Base-by-base conservation (phyloP, 176 grass and related monocot species). In the Juncus inflexus region DNA sequence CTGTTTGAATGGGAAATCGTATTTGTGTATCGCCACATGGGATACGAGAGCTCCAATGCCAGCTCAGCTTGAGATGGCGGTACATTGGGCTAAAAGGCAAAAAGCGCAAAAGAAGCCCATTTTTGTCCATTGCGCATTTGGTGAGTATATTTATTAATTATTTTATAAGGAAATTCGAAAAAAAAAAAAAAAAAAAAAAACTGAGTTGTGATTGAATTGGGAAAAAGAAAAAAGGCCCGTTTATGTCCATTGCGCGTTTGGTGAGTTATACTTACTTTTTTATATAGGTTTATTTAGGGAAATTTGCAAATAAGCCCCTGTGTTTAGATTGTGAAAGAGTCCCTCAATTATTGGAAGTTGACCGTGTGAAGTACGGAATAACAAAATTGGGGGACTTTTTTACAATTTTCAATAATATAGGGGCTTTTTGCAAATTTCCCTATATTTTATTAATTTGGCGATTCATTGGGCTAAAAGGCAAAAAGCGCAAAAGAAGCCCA, bases 111-210 rank as follows among this genome's bases (percentile, higher is more conserved):
- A 86, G 35, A 92, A 82, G 50, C 75, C 85, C 74, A 38, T 99
- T 13, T 92, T 84, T 86, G 67, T 92, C 63, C 94, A 97, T 50
- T 97, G 94, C 81, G 94, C 88, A 14, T 92, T 86, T 77, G 94
- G 88, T 97, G 74, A 84, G 73, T 76, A 42, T 79, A 9, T 7
- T 70, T 49, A 67, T 53, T 56, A 28, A 28, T 28, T 28, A 28
- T 63, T 49, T 16, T 40, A 50, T 61, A 36, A 11, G 12, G 6
- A 61, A 47, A 47, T 47, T 47, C 2, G 9, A 0, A 47, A 47
- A 47, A 47, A 5, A 47, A 28, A 28, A 28, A 28, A 28, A 28
- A 0, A 28, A 28, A 28, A 28, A 28, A 28, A 28, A 28, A 28
- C 19, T 28, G 19, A 28, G 19, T 28, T 28, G 19, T 28, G 19